These are phyloP conservation scores for Dryas drummondii DNA, from an alignment of 306 rosid genomes.

Conservation along the genomic window DNA sequence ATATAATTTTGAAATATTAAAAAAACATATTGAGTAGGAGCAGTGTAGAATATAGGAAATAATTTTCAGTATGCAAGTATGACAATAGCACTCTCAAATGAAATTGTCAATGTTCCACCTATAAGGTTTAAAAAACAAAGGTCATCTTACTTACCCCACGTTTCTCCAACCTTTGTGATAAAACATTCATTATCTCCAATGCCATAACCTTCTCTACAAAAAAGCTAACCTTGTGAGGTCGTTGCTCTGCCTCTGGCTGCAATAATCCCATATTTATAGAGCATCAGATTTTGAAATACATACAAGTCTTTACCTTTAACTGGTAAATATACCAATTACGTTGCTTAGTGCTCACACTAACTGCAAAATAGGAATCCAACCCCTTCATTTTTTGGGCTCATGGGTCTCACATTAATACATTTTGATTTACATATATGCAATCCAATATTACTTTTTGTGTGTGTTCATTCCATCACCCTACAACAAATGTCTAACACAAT, in stretches of 20 bases:
- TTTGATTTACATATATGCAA: too few species aligned
- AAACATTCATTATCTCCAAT: constrained; percentile 38
- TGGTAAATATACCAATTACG: neutral
- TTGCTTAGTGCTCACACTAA: neutral
- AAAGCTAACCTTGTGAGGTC: constrained; percentile 88
- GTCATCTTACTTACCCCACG: constrained; percentile 65
- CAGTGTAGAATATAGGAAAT: neutral
- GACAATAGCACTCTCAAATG: neutral
- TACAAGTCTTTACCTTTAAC: neutral
- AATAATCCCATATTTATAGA: constrained; percentile 29
- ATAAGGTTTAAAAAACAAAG: constrained; percentile 6
- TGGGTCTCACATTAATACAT: too few species aligned
- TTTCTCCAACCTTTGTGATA: constrained; percentile 49
- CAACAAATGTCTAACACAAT: too few species aligned
- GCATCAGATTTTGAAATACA: constrained; percentile 7
- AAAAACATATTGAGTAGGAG: neutral
- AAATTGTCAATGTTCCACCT: neutral
- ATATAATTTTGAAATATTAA: neutral
- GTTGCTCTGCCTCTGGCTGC: constrained; percentile 72
- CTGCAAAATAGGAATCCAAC: neutral
- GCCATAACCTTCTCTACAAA: constrained; percentile 64
- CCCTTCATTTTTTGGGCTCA: neutral
- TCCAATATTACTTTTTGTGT: too few species aligned
- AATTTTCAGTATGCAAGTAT: neutral
- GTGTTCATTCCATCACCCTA: too few species aligned